Percentiles rank a stretch among this genome's conserved stretches.
phyloP scores from a whole-genome alignment of 164 flowering plant genomes.

The grape (Vitis vinifera) region DNA sequence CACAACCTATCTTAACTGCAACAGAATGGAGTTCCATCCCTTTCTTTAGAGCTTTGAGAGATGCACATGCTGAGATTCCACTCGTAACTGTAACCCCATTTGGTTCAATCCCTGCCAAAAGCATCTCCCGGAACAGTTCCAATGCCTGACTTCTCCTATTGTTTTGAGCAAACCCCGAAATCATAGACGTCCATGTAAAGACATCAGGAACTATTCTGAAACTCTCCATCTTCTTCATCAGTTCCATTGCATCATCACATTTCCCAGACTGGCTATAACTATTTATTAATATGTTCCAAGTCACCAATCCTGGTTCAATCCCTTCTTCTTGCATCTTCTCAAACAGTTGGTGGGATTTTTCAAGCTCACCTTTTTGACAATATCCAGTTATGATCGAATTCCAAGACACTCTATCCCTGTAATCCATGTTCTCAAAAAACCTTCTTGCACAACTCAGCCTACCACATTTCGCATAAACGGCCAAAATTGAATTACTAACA shows the following conservation, averaged over 20 bases:
- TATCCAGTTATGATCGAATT: conserved; percentile 52
- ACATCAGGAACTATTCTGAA: conserved; percentile 49
- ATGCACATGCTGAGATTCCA: conserved; percentile 53
- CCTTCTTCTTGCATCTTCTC: conserved; percentile 45
- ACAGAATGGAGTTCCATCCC: conserved; percentile 48
- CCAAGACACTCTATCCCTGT: conserved; percentile 56
- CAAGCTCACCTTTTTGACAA: conserved; percentile 35
- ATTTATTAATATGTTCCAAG: conserved; percentile 57
- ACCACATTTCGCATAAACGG: conserved; percentile 59
- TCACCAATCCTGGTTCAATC: conserved; percentile 41
- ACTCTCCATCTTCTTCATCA: conserved; percentile 54
- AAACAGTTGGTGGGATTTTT: conserved; percentile 45
- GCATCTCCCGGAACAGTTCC: conserved; percentile 53
- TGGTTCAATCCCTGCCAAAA: conserved; percentile 49
- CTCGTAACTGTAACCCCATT: conserved; percentile 50
- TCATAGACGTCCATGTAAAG: conserved; percentile 60
- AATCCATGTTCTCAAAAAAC: conserved; percentile 47
- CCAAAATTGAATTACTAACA: conserved; percentile 50
- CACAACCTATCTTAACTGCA: conserved; percentile 45
- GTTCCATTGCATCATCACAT: conserved; percentile 47
- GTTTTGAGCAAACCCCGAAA: conserved; percentile 55
- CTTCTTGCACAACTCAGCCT: conserved; percentile 34
- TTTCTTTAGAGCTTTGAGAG: conserved; percentile 27
- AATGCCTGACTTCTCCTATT: conserved; percentile 37
- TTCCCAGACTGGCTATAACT: conserved; percentile 47